phyloP scores from a whole-genome alignment of 768 basidiomycete species.

The Hericium coralloides region DNA sequence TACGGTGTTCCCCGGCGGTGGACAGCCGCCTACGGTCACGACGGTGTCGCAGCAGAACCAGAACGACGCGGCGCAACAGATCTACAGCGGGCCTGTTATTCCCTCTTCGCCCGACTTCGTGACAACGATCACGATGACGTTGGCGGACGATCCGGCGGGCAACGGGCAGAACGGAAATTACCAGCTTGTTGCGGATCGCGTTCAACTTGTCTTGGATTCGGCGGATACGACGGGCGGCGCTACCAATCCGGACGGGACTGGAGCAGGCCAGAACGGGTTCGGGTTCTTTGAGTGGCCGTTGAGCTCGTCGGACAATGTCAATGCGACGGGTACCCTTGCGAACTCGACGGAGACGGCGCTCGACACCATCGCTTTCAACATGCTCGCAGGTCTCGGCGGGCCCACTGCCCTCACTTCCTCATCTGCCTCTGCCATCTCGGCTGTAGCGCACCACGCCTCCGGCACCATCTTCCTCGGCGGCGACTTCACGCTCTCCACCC shows the following conservation, averaged over 20 bases:
- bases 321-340: conserved; percentile 53
- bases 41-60: conserved; percentile 66
- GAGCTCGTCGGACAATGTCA: conserved; percentile 30
- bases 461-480: conserved; percentile 70
- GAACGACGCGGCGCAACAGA: conserved; percentile 44
- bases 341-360: conserved; percentile 64
- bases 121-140: conserved; percentile 64
- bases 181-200: conserved; percentile 75
- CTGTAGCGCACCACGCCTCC: conserved; percentile 58
- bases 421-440: conserved; percentile 33
- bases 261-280: conserved; percentile 42
- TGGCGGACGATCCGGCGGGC: conserved; percentile 58
- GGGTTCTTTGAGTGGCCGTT: conserved; percentile 90
- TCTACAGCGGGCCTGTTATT: conserved; percentile 83
- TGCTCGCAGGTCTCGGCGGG: conserved; percentile 56
- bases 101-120: conserved; percentile 65
- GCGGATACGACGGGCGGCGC: conserved; percentile 30
- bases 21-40: conserved; percentile 54
- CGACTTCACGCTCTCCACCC: conserved; percentile 54
- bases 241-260: conserved; percentile 23
- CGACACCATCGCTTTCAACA: conserved; percentile 51
- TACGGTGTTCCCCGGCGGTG: conserved; percentile 71
- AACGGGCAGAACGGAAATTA: conserved; percentile 59
- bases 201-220: conserved; percentile 72
- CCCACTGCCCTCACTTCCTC: conserved; percentile 27